Base-by-base conservation (phyloP, 805 yeast genomes). In the Pichia californica region DNA sequence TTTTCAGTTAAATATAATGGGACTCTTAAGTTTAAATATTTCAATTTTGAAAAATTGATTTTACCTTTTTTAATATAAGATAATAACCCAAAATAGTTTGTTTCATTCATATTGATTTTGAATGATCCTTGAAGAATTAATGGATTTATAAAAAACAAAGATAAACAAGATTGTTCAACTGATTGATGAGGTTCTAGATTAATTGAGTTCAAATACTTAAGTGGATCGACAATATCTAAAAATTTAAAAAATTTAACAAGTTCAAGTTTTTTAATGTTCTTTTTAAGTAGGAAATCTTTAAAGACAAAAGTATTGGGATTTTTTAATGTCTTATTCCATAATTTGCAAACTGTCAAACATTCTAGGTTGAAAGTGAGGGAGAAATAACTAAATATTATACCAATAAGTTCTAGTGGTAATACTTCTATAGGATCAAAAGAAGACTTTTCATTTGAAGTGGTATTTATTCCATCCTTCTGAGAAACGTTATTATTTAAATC, bases 381-480 rank as follows among this genome's bases (percentile, higher is more conserved):
- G 18, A 59, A 33, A 3, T 38, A 18, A 1, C 23, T 25, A 13
- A 57, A 30, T 3, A 61, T 43, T 0, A 19, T 8, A 2, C 33
- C 31, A n/a, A 49, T 27, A 4, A 61, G 10, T 36, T 62, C 65
- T n/a, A 46, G 40, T 2, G 66, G 66, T 7, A 62, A 46, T 5
- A 31, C 25, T 6, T 31, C 16, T 3, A 57, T 15, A 2, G 61
- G 59, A 41, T 62, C 64, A 21, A 21, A 27, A 28, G n/a, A n/a
- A n/a, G n/a, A n/a, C n/a, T n/a, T n/a, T n/a, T n/a, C n/a, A n/a
- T 11, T 20, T 39, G 27, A 38, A 26, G 20, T 18, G 8, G 9
- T 15, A 10, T 15, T 35, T 7, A 11, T 7, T 21, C 3, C 15
- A 35, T 11, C 11, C 4, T 23, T 10, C 30, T 18, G 8, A 32